Evolutionary conservation across 805 yeast species (phyloP).

Genomic region (Priceomyces carsonii): DNA sequence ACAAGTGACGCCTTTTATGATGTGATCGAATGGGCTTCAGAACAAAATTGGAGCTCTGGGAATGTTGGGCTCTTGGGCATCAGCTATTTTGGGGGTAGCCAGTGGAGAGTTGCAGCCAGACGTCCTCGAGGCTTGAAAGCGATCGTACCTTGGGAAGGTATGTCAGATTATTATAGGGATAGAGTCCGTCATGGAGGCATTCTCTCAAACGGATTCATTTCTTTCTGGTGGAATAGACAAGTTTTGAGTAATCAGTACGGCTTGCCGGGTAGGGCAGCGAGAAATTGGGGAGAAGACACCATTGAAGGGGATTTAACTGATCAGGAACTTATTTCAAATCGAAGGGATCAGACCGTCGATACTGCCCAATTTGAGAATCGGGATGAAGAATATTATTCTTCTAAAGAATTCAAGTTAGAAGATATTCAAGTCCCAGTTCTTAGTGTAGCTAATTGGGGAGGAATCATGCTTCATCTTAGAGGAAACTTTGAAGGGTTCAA

Average conservation of each 20-base stretch:
- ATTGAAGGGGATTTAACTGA: slow-evolving; percentile 2
- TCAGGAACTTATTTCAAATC: slow-evolving; percentile 1
- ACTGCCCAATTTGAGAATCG: background rate
- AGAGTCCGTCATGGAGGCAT: slow-evolving; percentile 4
- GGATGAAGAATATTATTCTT: slow-evolving; percentile 3
- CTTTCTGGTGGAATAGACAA: slow-evolving; percentile 5
- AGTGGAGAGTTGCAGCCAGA: slow-evolving; percentile 5
- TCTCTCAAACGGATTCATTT: slow-evolving; percentile 3
- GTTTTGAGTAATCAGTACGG: slow-evolving; percentile 4
- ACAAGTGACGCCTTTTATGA: slow-evolving; percentile 3
- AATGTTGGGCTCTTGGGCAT: slow-evolving; percentile 2
- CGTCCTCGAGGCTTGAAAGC: slow-evolving; percentile 3
- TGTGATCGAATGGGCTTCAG: slow-evolving; percentile 4
- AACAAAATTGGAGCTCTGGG: slow-evolving; percentile 4
- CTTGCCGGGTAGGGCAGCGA: slow-evolving; percentile 1
- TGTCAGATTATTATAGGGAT: slow-evolving; percentile 4
- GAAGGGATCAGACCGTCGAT: slow-evolving; percentile 4
- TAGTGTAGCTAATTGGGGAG: slow-evolving; percentile 6
- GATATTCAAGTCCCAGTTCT: slow-evolving; percentile 3
- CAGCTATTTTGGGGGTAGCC: slow-evolving; percentile 4
- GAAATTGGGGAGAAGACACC: slow-evolving; percentile 5
- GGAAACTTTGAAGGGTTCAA: slow-evolving; percentile 3
- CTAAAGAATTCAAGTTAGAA: slow-evolving; percentile 2
- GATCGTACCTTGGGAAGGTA: slow-evolving; percentile 4
- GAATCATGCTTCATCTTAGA: slow-evolving; percentile 4